phyloP scores from a whole-genome alignment of 140 eudicot genomes.

The Flaveria floridana region DNA sequence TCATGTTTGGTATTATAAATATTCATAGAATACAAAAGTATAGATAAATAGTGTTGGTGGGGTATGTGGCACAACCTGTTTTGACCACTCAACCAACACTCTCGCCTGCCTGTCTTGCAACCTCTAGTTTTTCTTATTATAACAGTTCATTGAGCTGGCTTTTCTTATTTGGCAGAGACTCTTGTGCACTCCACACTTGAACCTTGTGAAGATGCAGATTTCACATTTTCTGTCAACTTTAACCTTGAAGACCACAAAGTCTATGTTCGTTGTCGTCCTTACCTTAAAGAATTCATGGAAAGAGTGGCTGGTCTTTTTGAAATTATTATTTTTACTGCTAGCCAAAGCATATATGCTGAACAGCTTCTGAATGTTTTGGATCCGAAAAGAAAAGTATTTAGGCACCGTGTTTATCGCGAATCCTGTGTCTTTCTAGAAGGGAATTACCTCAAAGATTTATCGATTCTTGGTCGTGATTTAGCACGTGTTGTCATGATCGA shows the following conservation, averaged over 20 bases:
- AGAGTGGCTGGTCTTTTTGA: constrained; percentile 82
- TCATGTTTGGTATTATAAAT: background rate
- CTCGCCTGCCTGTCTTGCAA: background rate
- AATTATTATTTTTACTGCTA: constrained; percentile 94
- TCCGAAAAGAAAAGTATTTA: constrained; percentile 85
- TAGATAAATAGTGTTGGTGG: background rate
- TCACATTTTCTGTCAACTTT: constrained; percentile 81
- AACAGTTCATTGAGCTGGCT: constrained; percentile 10
- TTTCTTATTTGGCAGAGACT: constrained; percentile 67
- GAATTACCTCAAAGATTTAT: constrained; percentile 87
- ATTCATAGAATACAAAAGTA: background rate
- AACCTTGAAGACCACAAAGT: constrained; percentile 76
- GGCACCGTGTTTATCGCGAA: constrained; percentile 95
- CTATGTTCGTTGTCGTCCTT: constrained; percentile 91
- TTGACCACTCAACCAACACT: background rate
- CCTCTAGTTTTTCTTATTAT: background rate
- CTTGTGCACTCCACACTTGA: constrained; percentile 95
- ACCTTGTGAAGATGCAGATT: constrained; percentile 85
- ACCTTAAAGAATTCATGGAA: constrained; percentile 78
- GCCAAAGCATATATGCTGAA: constrained; percentile 97
- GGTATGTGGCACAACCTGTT: background rate
- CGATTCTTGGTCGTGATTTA: constrained; percentile 97
- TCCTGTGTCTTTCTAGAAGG: constrained; percentile 88
- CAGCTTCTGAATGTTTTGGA: constrained; percentile 91
- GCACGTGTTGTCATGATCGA: constrained; percentile 81